These are phyloP conservation scores for Ustilago tritici DNA, from an alignment of 1,284 basidiomycete genomes.

Conservation along the genomic window DNA sequence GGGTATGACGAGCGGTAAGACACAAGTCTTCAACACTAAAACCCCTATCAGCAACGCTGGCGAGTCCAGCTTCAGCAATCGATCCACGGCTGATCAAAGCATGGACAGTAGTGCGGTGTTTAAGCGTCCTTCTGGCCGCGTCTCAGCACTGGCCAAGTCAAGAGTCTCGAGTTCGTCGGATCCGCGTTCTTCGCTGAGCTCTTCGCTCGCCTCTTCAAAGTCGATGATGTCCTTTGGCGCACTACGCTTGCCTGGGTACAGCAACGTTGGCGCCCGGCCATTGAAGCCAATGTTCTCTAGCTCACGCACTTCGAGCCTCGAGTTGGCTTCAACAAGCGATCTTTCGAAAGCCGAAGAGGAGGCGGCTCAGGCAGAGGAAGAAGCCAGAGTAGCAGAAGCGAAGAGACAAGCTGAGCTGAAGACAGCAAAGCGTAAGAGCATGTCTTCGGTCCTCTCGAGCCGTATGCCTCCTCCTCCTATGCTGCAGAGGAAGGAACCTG, in stretches of 20 bases:
- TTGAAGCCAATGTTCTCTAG: slow-evolving; percentile 6
- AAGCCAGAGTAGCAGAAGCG: slow-evolving; percentile 29
- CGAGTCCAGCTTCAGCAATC: slow-evolving; percentile 22
- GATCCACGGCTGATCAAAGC: slow-evolving; percentile 28
- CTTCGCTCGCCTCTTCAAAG: slow-evolving; percentile 21
- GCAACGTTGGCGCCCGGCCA: slow-evolving; percentile 9
- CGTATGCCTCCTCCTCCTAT: slow-evolving; percentile 45
- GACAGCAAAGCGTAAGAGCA: slow-evolving; percentile 40
- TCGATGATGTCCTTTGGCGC: slow-evolving; percentile 47
- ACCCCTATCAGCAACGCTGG: not conserved
- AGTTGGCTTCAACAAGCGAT: not conserved
- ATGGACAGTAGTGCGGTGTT: slow-evolving; percentile 26
- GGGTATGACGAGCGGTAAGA: slow-evolving; percentile 20
- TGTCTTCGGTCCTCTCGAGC: slow-evolving; percentile 39
- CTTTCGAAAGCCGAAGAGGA: slow-evolving; percentile 23
- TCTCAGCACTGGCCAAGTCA: slow-evolving; percentile 36
- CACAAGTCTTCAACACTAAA: slow-evolving; percentile 20
- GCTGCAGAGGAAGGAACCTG: slow-evolving; percentile 16
- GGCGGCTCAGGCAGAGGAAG: slow-evolving; percentile 33
- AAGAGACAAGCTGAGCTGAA: slow-evolving; percentile 41
- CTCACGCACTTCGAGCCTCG: slow-evolving; percentile 22
- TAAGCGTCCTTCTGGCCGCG: slow-evolving; percentile 41
- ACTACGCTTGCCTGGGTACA: slow-evolving; percentile 28
- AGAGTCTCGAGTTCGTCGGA: slow-evolving; percentile 35
- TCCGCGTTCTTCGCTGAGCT: slow-evolving; percentile 5